Percentiles rank a stretch among this genome's conserved stretches.
phyloP scores from a whole-genome alignment of 2,329 filamentous ascomycete genomes.

The Cladosporium sphaerospermum region DNA sequence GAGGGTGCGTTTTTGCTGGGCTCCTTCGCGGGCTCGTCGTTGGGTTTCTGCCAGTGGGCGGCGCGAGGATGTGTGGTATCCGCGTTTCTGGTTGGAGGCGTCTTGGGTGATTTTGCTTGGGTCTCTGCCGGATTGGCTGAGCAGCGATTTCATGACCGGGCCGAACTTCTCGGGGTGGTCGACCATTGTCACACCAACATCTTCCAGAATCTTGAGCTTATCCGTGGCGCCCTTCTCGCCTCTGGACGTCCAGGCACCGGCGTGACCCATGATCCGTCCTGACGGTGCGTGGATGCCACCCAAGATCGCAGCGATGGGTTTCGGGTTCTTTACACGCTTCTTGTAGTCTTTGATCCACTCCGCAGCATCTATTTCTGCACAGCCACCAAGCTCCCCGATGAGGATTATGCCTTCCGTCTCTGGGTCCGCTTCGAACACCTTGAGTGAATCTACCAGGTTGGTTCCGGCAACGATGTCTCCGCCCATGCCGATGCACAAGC shows the following conservation, averaged over 20 bases:
- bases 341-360: conserved; percentile 66
- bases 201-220: conserved; percentile 63
- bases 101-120: conserved; percentile 33
- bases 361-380: conserved; percentile 63
- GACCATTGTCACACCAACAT: conserved; percentile 62
- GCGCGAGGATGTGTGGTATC: conserved; percentile 35
- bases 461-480: conserved; percentile 71
- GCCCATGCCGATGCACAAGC: conserved; percentile 69
- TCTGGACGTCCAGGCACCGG: conserved; percentile 63
- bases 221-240: conserved; percentile 58
- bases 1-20: conserved; percentile 22
- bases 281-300: conserved; percentile 59
- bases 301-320: conserved; percentile 69
- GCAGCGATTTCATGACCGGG: conserved; percentile 56
- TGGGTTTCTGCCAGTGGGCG: conserved; percentile 14
- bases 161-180: conserved; percentile 73
- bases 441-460: conserved; percentile 64
- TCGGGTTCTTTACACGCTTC: conserved; percentile 51
- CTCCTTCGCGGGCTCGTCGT: conserved; percentile 6
- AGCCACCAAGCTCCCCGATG: conserved; percentile 67
- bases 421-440: conserved; percentile 58
- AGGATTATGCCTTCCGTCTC: conserved; percentile 67
- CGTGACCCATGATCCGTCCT: conserved; percentile 70
- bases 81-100: conserved; percentile 43
- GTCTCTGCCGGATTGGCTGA: conserved; percentile 41